Evolutionary conservation across 2,329 filamentous ascomycete genomes (phyloP).

Genomic region (Albifimbria verrucaria): DNA sequence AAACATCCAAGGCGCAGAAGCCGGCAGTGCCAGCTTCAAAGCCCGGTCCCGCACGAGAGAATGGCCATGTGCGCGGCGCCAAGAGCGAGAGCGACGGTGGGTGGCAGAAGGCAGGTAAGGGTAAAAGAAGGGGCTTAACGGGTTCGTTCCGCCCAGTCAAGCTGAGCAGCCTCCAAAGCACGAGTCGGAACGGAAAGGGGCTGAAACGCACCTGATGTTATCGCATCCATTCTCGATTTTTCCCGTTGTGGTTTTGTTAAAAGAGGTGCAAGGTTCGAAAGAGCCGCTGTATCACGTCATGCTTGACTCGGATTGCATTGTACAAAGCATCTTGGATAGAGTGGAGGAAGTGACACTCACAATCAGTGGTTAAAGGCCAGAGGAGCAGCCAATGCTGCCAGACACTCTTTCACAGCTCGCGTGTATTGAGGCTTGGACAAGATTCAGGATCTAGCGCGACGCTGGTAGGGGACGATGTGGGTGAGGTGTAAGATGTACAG

Average conservation of each 20-base stretch:
- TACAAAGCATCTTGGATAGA: background rate
- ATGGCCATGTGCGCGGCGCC: conserved; percentile 50
- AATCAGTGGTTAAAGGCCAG: no score
- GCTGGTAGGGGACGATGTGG: background rate
- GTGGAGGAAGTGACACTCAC: background rate
- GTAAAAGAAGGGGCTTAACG: conserved; percentile 43
- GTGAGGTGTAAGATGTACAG: background rate
- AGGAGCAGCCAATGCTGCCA: no score
- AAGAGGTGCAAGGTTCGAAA: no score
- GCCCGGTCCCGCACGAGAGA: conserved; percentile 41
- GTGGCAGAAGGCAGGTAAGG: conserved; percentile 60
- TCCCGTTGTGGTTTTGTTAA: no score
- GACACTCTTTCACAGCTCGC: background rate
- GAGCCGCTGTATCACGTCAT: background rate
- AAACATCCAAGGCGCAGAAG: conserved; percentile 24
- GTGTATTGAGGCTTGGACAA: background rate
- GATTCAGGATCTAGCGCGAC: background rate
- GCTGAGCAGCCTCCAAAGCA: conserved; percentile 56
- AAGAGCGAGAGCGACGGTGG: conserved; percentile 53
- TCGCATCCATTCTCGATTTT: no score
- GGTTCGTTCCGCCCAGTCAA: conserved; percentile 28
- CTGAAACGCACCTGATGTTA: conserved; percentile 24
- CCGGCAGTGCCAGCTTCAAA: conserved; percentile 23
- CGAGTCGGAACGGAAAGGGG: conserved; percentile 62
- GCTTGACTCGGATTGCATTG: background rate